Conservation (phyloP, 306 rosid species). For the Lathyrus aphaca region DNA sequence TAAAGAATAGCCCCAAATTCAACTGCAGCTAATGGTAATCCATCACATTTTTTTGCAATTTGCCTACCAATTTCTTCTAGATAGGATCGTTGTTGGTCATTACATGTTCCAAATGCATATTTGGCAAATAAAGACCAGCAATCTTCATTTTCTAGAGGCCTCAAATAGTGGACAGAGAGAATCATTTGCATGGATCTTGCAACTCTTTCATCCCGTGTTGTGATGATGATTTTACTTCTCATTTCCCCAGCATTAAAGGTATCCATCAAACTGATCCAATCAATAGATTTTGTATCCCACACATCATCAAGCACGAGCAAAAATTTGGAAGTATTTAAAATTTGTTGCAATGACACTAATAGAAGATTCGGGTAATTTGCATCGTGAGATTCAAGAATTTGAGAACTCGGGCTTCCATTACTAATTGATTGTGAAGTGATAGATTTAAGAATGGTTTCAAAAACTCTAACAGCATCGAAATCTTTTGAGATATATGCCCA, state of each 20-base stretch:
- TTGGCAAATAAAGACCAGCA: not conserved
- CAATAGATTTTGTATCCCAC: not conserved
- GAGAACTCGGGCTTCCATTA: not conserved
- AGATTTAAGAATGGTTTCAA: too few species aligned
- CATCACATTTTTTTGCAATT: slow-evolving; percentile 42
- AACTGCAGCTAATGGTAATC: slow-evolving; percentile 50
- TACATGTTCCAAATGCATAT: not conserved
- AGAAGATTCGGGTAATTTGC: not conserved
- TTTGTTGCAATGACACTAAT: not conserved
- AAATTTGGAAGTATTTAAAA: not conserved
- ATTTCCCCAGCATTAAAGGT: not conserved
- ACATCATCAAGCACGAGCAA: not conserved
- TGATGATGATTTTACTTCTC: not conserved
- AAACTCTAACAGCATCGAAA: too few species aligned
- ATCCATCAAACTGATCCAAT: not conserved
- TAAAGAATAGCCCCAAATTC: slow-evolving; percentile 18
- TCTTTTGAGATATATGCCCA: too few species aligned
- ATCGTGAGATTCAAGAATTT: not conserved
- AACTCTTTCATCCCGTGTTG: not conserved
- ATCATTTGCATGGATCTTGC: not conserved
- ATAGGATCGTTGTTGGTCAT: not conserved
- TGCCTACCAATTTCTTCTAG: not conserved
- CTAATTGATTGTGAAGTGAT: not conserved
- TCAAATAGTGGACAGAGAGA: not conserved
- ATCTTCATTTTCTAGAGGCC: not conserved